Percentiles rank a stretch among this genome's conserved stretches.
Evolutionary conservation across 768 basidiomycete genomes (phyloP).

Genomic region (Lyophyllum decastes): DNA sequence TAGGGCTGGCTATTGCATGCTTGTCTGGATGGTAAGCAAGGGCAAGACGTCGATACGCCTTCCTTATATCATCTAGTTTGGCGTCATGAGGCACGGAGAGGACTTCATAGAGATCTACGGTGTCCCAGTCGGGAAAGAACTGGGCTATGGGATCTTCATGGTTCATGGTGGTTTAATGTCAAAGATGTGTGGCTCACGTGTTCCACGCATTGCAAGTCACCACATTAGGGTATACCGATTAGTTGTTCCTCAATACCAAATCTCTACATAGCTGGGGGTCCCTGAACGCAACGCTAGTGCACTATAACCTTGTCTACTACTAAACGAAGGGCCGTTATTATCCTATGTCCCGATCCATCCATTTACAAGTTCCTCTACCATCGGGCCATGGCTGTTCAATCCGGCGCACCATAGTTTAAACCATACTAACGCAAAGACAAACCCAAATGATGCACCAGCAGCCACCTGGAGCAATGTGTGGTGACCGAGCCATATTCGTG

Average conservation of each 20-base stretch:
- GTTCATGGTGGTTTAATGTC: conserved; percentile 51
- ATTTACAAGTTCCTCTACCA: conserved; percentile 9
- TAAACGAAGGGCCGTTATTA: background rate
- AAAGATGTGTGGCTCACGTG: conserved; percentile 11
- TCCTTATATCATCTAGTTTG: conserved; percentile 69
- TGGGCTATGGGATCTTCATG: conserved; percentile 69
- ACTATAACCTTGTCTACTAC: background rate
- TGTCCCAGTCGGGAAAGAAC: conserved; percentile 76
- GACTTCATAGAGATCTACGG: conserved; percentile 77
- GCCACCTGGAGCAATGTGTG: conserved; percentile 73
- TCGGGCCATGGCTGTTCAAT: conserved; percentile 17
- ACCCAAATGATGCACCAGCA: conserved; percentile 59
- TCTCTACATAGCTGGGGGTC: too few species aligned
- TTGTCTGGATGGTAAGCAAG: conserved; percentile 91
- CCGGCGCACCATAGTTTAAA: conserved; percentile 54
- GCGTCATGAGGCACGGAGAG: conserved; percentile 59
- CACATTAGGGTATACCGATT: too few species aligned
- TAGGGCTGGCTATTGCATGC: conserved; percentile 60
- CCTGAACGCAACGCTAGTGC: too few species aligned
- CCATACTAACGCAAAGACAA: conserved; percentile 53
- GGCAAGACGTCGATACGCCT: conserved; percentile 83
- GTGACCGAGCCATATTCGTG: conserved; percentile 75
- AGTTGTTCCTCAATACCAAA: too few species aligned
- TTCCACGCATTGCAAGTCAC: background rate
- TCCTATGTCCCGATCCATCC: background rate